phyloP scores from a whole-genome alignment of 495 filamentous ascomycete species.

The Aspergillus taichungensis region DNA sequence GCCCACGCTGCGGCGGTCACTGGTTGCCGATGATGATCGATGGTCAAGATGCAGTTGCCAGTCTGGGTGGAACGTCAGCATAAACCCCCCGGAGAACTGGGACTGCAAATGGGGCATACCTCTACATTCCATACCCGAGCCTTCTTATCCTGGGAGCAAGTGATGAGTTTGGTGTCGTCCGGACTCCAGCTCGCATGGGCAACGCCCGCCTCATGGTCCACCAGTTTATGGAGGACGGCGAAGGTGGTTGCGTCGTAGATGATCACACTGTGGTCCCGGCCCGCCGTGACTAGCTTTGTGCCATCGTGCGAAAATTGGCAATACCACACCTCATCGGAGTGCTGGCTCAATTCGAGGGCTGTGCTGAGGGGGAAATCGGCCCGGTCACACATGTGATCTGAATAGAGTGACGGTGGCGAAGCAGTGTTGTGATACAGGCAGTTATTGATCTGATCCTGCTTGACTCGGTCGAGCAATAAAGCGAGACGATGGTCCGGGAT shows the following conservation, averaged over 20 bases:
- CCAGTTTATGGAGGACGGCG: slow-evolving; percentile 52
- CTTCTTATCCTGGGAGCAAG: slow-evolving; percentile 63
- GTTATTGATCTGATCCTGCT: slow-evolving; percentile 67
- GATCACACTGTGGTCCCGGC: slow-evolving; percentile 61
- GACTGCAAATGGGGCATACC: slow-evolving; percentile 39
- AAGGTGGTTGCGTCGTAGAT: slow-evolving; percentile 77
- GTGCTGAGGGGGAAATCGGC: slow-evolving; percentile 67
- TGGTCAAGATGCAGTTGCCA: slow-evolving; percentile 52
- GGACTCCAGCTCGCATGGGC: slow-evolving; percentile 84
- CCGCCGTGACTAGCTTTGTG: slow-evolving; percentile 70
- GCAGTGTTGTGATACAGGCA: slow-evolving; percentile 86
- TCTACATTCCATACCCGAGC: slow-evolving; percentile 73
- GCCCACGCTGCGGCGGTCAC: slow-evolving; percentile 85
- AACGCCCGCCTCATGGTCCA: slow-evolving; percentile 57
- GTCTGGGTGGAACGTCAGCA: slow-evolving; percentile 42
- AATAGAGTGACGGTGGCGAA: slow-evolving; percentile 74
- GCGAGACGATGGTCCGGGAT: slow-evolving; percentile 92
- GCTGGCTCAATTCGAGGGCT: slow-evolving; percentile 58
- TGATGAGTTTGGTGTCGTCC: slow-evolving; percentile 76
- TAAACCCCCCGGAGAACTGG: not conserved
- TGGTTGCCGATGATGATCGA: slow-evolving; percentile 65
- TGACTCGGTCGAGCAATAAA: slow-evolving; percentile 70
- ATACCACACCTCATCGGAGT: slow-evolving; percentile 83
- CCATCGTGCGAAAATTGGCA: slow-evolving; percentile 88
- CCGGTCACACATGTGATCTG: slow-evolving; percentile 76